Evolutionary conservation across 768 basidiomycete species (phyloP).

Genomic region (Tulasnella sp.): DNA sequence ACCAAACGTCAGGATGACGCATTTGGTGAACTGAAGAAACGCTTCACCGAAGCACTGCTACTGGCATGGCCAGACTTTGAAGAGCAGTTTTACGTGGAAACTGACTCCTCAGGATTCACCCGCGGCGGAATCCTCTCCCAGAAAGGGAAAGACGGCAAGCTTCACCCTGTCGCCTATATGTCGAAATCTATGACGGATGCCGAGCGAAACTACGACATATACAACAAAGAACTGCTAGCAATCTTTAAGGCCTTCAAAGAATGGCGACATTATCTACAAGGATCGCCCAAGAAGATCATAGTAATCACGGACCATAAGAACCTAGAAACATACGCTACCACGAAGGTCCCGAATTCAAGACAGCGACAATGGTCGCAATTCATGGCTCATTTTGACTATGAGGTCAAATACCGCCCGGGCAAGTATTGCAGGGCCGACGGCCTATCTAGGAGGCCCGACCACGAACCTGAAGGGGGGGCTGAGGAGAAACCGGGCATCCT

Average conservation of each 20-base stretch:
- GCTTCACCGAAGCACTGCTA: background rate
- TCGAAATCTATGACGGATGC: constrained; percentile 24
- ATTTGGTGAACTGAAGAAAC: background rate
- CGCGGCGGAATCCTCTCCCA: background rate
- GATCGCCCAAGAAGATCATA: background rate
- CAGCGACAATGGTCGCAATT: background rate
- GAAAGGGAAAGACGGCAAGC: background rate
- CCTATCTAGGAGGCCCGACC: background rate
- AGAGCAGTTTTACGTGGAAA: background rate
- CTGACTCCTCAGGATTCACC: background rate
- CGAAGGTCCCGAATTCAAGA: background rate
- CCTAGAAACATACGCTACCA: background rate
- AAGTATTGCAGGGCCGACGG: background rate
- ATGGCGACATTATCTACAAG: constrained; percentile 11
- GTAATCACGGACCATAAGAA: constrained; percentile 2
- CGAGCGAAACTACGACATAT: constrained; percentile 33
- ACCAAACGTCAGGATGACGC: background rate
- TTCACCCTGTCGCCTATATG: constrained; percentile 27
- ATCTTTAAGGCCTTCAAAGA: constrained; percentile 30
- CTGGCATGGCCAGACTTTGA: background rate
- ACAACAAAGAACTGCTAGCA: constrained; percentile 39
- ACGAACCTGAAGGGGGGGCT: background rate
- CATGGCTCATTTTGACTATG: background rate
- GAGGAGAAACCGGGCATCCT: background rate
- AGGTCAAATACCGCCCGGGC: background rate